phyloP scores from a whole-genome alignment of 1,284 basidiomycete species.

The Irpex sp. region DNA sequence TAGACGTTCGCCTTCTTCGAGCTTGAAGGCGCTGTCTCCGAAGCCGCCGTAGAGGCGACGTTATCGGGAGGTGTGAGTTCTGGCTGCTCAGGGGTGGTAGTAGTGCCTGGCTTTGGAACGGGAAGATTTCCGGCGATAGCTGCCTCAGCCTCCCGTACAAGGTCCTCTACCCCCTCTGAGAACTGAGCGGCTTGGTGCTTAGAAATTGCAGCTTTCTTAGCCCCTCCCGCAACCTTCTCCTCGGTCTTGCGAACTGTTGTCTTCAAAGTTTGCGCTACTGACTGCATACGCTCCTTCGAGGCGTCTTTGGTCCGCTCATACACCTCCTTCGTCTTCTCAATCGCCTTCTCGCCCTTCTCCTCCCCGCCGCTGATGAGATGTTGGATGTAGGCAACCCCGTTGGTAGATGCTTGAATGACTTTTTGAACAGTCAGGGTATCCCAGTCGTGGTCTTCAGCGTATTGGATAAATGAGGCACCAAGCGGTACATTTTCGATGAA shows the following conservation, averaged over 20 bases:
- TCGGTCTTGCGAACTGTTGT: conserved; percentile 42
- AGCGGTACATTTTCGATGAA: conserved; percentile 79
- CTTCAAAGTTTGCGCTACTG: conserved; percentile 44
- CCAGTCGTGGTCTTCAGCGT: conserved; percentile 77
- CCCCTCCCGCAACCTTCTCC: conserved; percentile 35
- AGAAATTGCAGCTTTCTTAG: conserved; percentile 39
- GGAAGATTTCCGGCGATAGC: conserved; percentile 48
- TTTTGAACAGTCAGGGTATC: conserved; percentile 64
- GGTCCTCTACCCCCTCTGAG: conserved; percentile 60
- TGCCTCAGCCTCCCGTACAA: conserved; percentile 67
- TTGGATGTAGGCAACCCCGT: conserved; percentile 50
- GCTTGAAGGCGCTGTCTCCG: conserved; percentile 23
- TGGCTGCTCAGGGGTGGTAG: conserved; percentile 31
- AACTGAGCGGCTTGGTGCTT: conserved; percentile 50
- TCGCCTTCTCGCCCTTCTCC: conserved; percentile 25
- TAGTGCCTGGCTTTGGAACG: conserved; percentile 28
- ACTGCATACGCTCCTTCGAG: conserved; percentile 46
- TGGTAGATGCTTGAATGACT: conserved; percentile 48
- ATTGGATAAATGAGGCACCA: conserved; percentile 75
- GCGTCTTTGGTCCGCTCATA: conserved; percentile 38
- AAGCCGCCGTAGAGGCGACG: conserved; percentile 10
- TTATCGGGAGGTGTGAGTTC: conserved; percentile 25
- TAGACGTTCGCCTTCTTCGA: conserved; percentile 52
- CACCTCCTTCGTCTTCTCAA: conserved; percentile 35
- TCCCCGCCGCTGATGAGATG: conserved; percentile 22